A percentile compares a stretch with the other conserved stretches of the same genome.
Conservation (phyloP, 106 monocot species). For the Xerophyta viscosa region DNA sequence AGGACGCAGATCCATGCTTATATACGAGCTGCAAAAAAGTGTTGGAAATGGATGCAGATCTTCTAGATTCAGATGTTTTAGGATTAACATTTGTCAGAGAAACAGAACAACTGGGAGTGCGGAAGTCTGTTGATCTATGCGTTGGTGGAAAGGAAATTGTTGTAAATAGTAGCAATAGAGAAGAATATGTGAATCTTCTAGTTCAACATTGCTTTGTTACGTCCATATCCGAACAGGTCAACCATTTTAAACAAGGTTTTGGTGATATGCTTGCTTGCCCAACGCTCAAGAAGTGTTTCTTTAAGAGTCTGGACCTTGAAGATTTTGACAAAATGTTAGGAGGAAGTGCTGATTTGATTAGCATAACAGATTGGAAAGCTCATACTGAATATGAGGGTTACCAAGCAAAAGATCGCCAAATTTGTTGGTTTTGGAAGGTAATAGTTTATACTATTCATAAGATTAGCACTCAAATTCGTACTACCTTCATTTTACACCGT, state of each 20-base stretch:
- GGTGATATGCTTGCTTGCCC: conserved; percentile 35
- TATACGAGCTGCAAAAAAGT: conserved; percentile 67
- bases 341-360: conserved; percentile 34
- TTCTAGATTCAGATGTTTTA: conserved; percentile 64
- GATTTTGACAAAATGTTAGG: conserved; percentile 64
- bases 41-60: conserved; percentile 57
- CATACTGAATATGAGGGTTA: conserved; percentile 72
- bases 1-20: conserved; percentile 60
- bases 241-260: conserved; percentile 52
- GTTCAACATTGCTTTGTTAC: conserved; percentile 48
- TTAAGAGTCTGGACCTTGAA: conserved; percentile 47
- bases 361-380: conserved; percentile 49
- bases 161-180: conserved; percentile 61
- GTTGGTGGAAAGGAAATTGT: conserved; percentile 58
- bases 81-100: conserved; percentile 63
- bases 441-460: too few species aligned
- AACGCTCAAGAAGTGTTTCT: conserved; percentile 25
- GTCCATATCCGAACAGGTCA: conserved; percentile 38
- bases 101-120: conserved; percentile 40
- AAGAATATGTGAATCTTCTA: conserved; percentile 45
- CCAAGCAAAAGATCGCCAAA: conserved; percentile 43
- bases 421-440: conserved; percentile 87
- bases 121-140: conserved; percentile 44
- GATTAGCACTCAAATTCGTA: too few species aligned
- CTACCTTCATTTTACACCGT: too few species aligned